Conservation (phyloP, 2,329 filamentous ascomycete species). For the Colletotrichum sp. region DNA sequence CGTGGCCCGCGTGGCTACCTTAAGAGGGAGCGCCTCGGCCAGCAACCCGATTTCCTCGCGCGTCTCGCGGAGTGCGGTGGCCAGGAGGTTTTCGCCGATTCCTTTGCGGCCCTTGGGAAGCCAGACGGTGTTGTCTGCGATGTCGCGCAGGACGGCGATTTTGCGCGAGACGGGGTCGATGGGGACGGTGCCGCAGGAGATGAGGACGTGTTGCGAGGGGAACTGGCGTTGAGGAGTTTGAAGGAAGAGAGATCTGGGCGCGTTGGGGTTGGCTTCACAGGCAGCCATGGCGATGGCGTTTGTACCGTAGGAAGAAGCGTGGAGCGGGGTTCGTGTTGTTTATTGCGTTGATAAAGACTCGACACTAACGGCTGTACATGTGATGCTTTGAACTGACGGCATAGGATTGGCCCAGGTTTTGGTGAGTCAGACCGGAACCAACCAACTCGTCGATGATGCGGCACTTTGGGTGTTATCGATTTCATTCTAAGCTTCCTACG, state of each 20-base stretch:
- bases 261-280: neutral
- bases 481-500: rapidly evolving
- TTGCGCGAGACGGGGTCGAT: conserved; percentile 35
- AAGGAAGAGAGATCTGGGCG: neutral
- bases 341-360: neutral
- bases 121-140: conserved; percentile 46
- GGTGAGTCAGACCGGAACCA: neutral
- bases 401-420: neutral
- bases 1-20: neutral
- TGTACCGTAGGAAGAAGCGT: neutral
- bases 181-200: conserved; percentile 49
- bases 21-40: neutral
- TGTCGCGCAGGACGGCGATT: conserved; percentile 45
- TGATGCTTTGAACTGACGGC: neutral
- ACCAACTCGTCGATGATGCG: neutral
- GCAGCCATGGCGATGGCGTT: neutral
- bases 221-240: neutral
- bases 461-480: neutral
- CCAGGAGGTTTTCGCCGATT: conserved; percentile 46
- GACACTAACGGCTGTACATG: rapidly evolving
- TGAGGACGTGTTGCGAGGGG: neutral
- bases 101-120: conserved; percentile 55
- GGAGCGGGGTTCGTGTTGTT: neutral
- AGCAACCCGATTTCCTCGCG: conserved; percentile 48
- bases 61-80: conserved; percentile 50